phyloP scores from a whole-genome alignment of 2,329 filamentous ascomycete genomes.

The Ploettnerulaceae sp. region DNA sequence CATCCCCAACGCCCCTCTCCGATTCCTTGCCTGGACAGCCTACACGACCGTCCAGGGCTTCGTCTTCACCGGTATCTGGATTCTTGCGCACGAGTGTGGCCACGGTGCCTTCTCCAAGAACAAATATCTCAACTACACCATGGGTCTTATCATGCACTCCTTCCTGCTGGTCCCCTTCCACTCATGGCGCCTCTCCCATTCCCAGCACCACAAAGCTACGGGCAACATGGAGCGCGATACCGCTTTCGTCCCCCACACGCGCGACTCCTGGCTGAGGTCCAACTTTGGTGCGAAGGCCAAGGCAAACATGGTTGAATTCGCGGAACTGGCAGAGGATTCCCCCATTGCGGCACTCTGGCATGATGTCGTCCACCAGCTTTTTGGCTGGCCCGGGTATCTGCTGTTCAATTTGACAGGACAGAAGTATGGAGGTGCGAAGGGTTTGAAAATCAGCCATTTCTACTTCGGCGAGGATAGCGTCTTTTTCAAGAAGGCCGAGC shows the following conservation, averaged over 20 bases:
- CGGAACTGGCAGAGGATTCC: constrained; percentile 58
- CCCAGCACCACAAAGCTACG: constrained; percentile 64
- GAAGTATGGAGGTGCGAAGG: constrained; percentile 30
- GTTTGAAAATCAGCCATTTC: constrained; percentile 34
- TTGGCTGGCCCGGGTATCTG: constrained; percentile 62
- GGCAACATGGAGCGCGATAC: constrained; percentile 65
- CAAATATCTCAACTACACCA: constrained; percentile 53
- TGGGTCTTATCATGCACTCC: constrained; percentile 63
- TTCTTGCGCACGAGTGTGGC: constrained; percentile 67
- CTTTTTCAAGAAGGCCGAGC: constrained; percentile 55
- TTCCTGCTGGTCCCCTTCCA: constrained; percentile 66
- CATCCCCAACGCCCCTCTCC: constrained; percentile 39
- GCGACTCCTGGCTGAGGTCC: constrained; percentile 31
- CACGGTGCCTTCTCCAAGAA: constrained; percentile 63
- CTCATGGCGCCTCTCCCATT: constrained; percentile 67
- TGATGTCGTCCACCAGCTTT: constrained; percentile 57
- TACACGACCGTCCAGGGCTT: constrained; percentile 65
- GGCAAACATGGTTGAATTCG: constrained; percentile 36
- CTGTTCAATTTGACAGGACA: constrained; percentile 47
- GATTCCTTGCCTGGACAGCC: constrained; percentile 48
- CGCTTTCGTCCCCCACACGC: constrained; percentile 53
- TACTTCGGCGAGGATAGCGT: constrained; percentile 59
- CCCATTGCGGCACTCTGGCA: constrained; percentile 51
- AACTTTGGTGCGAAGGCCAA: constrained; percentile 30
- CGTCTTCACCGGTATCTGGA: constrained; percentile 66